These are phyloP conservation scores for Hygrophorus pudorinus DNA, from an alignment of 768 basidiomycete species.

Conservation along the genomic window DNA sequence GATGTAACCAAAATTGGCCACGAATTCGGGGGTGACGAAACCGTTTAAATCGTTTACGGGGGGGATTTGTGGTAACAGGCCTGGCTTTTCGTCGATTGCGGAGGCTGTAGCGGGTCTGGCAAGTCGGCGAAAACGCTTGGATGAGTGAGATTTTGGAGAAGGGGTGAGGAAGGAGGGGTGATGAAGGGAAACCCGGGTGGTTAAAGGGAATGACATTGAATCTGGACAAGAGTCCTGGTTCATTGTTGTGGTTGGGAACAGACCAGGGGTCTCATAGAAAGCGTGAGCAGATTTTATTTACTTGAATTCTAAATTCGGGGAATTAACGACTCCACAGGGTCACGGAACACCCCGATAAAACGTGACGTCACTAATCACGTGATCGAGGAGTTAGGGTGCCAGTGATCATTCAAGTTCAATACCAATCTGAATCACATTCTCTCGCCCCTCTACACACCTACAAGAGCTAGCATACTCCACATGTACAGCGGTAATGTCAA, in stretches of 20 bases:
- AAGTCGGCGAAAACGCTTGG: conserved; percentile 18
- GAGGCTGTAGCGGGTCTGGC: conserved; percentile 33
- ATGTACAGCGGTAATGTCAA: conserved; percentile 91
- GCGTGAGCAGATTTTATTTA: no score
- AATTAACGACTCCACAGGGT: no score
- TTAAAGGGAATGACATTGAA: no score
- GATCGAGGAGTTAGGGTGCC: no score
- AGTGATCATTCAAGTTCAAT: no score
- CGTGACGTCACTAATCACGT: no score
- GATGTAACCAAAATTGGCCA: conserved; percentile 2
- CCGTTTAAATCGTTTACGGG: conserved; percentile 17
- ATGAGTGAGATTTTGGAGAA: neutral
- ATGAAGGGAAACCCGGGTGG: no score
- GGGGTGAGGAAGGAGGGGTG: no score
- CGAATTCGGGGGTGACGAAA: neutral
- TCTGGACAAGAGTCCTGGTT: no score
- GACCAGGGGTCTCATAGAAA: neutral
- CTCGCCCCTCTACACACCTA: conserved; percentile 20
- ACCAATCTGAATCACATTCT: no score
- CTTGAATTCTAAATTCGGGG: no score
- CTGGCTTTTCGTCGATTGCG: conserved; percentile 26
- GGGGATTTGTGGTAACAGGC: conserved; percentile 13
- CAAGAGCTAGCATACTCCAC: conserved; percentile 79
- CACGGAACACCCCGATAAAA: no score
- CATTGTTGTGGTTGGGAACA: neutral